These are phyloP conservation scores for Phalaenopsis hybrid DNA, from an alignment of 116 monocot genomes.

Conservation along the genomic window DNA sequence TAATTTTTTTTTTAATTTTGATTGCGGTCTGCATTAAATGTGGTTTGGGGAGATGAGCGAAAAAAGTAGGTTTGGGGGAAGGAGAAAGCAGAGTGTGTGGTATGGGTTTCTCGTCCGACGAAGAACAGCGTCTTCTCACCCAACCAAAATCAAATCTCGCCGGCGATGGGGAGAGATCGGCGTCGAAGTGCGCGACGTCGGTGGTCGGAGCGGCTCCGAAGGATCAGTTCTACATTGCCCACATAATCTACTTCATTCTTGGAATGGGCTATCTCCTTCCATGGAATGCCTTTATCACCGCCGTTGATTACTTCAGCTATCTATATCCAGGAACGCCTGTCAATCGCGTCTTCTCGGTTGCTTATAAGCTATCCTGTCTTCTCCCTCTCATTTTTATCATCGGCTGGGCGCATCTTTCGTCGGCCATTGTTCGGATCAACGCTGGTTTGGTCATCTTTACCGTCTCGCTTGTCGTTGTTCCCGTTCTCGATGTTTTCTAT, in stretches of 20 bases:
- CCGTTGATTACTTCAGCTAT: too few relatives aligned
- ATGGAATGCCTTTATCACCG: too few relatives aligned
- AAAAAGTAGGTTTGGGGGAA: too few relatives aligned
- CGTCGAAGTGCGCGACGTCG: not conserved
- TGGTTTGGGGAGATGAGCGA: too few relatives aligned
- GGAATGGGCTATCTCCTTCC: slow-evolving; percentile 58
- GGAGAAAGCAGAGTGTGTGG: too few relatives aligned
- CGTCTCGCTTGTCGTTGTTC: slow-evolving; percentile 35
- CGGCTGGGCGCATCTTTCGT: slow-evolving; percentile 38
- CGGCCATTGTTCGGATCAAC: slow-evolving; percentile 56
- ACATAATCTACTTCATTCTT: slow-evolving; percentile 42
- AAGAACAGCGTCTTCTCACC: slow-evolving; percentile 6
- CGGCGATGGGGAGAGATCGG: not conserved
- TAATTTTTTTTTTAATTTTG: too few relatives aligned
- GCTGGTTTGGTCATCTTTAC: slow-evolving; percentile 49
- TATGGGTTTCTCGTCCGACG: slow-evolving; percentile 7
- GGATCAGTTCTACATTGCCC: slow-evolving; percentile 29
- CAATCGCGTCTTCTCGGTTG: slow-evolving; percentile 78
- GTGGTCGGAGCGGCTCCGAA: slow-evolving; percentile 11
- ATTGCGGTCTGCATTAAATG: too few relatives aligned
- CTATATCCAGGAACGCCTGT: too few relatives aligned
- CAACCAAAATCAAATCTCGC: not conserved
- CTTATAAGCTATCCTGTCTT: slow-evolving; percentile 63
- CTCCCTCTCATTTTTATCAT: slow-evolving; percentile 46
- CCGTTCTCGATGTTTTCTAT: too few relatives aligned